Percentiles rank a stretch among this genome's conserved stretches.
Evolutionary conservation across 805 yeast genomes (phyloP).

Genomic region (Wickerhamiella parazyma): DNA sequence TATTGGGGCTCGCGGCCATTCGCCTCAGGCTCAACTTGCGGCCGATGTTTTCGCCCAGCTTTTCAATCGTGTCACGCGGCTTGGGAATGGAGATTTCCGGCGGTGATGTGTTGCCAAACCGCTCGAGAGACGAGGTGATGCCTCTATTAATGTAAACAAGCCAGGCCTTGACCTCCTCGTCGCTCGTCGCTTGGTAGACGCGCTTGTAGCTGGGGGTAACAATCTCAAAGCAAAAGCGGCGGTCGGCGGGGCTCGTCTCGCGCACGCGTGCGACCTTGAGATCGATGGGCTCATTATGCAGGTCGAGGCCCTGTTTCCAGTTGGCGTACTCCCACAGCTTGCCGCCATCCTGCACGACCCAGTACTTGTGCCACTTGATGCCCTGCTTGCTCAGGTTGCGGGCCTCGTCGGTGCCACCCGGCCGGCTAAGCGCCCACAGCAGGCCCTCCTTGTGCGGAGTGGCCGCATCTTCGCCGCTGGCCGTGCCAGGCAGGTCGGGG

Average conservation of each 20-base stretch:
- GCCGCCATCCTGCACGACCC: conserved; percentile 67
- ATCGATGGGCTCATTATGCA: conserved; percentile 55
- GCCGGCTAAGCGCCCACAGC: conserved; percentile 32
- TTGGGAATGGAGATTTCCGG: neutral
- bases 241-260: conserved; percentile 29
- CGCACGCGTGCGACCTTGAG: conserved; percentile 53
- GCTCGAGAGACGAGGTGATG: conserved; percentile 30
- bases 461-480: conserved; percentile 1
- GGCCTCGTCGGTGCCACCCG: conserved; percentile 25
- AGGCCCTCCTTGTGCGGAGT: conserved; percentile 29
- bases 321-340: conserved; percentile 57
- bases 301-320: conserved; percentile 58
- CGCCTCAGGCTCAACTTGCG: conserved; percentile 17
- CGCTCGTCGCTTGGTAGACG: conserved; percentile 59
- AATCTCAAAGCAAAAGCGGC: conserved; percentile 57
- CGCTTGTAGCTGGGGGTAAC: conserved; percentile 59
- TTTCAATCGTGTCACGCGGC: conserved; percentile 13
- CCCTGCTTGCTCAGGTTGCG: conserved; percentile 25
- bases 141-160: conserved; percentile 48
- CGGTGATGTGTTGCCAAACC: neutral
- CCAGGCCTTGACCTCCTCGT: conserved; percentile 59
- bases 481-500: neutral
- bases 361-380: conserved; percentile 67
- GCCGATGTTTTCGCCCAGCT: conserved; percentile 16
- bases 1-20: conserved; percentile 1